phyloP scores from a whole-genome alignment of 2,329 filamentous ascomycete species.

The Cercospora nicotianae region DNA sequence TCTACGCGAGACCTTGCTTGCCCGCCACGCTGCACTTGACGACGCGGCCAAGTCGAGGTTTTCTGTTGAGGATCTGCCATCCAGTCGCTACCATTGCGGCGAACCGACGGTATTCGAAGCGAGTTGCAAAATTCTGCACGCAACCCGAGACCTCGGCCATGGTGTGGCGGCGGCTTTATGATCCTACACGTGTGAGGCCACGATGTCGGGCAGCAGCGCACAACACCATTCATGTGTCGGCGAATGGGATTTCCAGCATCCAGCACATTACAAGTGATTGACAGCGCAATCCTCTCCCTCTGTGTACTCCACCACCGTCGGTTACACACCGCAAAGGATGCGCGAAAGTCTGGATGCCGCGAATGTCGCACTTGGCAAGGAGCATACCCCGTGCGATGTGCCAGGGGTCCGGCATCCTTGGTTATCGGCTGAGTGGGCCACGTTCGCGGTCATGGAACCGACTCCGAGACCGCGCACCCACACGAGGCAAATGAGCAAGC shows the following conservation, averaged over 20 bases:
- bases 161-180: not conserved
- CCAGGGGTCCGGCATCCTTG: not conserved
- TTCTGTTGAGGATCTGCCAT: not conserved
- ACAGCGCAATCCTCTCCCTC: not conserved
- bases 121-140: not conserved
- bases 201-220: not conserved
- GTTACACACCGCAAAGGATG: not conserved
- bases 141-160: not conserved
- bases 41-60: not conserved
- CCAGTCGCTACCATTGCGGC: not conserved
- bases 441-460: not conserved
- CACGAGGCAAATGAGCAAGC: not conserved
- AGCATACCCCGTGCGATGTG: not conserved
- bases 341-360: not conserved
- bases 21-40: not conserved
- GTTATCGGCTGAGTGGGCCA: not conserved
- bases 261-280: not conserved
- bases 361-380: not conserved
- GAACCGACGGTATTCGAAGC: not conserved
- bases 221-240: not conserved
- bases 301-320: not conserved
- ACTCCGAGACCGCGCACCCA: not conserved
- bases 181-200: not conserved
- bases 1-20: constrained; percentile 2
- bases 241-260: not conserved